Evolutionary conservation across 345 rosid species (phyloP).

Genomic region (Populus davidiana): DNA sequence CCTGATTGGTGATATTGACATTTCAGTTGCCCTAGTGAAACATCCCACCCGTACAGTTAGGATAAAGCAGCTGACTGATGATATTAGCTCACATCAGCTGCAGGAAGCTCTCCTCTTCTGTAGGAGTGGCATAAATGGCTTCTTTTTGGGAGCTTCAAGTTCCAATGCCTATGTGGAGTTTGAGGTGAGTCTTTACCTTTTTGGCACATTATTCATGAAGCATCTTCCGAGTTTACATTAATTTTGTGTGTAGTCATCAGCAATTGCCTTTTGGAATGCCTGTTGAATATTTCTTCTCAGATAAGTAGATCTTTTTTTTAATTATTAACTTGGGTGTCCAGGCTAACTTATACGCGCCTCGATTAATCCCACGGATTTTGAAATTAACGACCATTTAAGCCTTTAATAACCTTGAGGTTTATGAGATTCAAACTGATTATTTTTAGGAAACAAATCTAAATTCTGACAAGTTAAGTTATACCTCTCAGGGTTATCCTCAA

Average conservation of each 20-base stretch:
- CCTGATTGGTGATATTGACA: conserved; percentile 40
- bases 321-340: no score
- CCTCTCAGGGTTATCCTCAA: no score
- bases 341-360: no score
- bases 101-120: conserved; percentile 36
- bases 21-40: conserved; percentile 37
- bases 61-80: conserved; percentile 24
- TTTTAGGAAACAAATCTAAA: no score
- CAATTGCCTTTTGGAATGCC: not conserved
- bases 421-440: no score
- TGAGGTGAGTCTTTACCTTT: conserved; percentile 25
- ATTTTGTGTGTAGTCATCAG: not conserved
- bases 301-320: no score
- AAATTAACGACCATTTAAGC: no score
- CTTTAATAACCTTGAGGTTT: no score
- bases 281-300: not conserved
- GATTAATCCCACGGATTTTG: rapidly evolving
- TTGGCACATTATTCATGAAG: not conserved
- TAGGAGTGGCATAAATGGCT: conserved; percentile 25
- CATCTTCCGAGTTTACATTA: not conserved
- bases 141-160: conserved; percentile 34
- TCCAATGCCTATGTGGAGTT: conserved; percentile 39
- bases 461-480: no score
- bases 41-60: conserved; percentile 37
- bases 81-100: conserved; percentile 31